Evolutionary conservation across 495 filamentous ascomycete species (phyloP), one percentile per base, ranked within the genome.

Genomic region (Gamarada debralockiae): DNA sequence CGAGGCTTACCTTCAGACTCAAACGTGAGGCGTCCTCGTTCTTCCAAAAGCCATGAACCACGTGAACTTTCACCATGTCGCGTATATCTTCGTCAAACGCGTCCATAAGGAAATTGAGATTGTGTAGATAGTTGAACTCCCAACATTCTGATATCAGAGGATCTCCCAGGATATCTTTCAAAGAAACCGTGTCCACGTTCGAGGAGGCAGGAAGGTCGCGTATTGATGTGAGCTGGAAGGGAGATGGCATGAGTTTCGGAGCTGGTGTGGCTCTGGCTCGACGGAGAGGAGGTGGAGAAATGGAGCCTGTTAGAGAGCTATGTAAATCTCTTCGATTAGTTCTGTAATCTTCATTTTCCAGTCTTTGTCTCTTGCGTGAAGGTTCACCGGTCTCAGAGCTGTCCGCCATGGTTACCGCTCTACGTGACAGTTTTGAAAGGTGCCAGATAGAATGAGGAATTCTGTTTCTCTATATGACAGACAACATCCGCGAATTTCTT

Each of bases 21-120:
- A 84, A 59, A 21, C 80, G 70, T 61, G 79, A 80, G 2, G 66
- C 56, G 61, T 89, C 84, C 20, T 92, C 87, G 51, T 65, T 76
- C 68, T 85, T 89, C 90, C 91, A 96, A 43, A 86, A 92, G 2
- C 91, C 92, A 70, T 96, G 91, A 12, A 96, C 77, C 24, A 96
- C 72, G 57, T 87, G 84, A 8, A 95, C 78, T 43, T 81, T 72
- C 10, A 92, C 80, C 0, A 85, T 54, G 39, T 70, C 59, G 18
- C 78, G 73, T 9, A 85, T 78, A 70, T 93, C 90, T 5, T 73
- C 63, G 53, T 95, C 87, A 56, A 96, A 85, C 9, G 72, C 64
- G 12, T 48, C 41, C 73, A 77, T 72, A 14, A 77, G 68, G 61
- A 90, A 96, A 51, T 89, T 80, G 21, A 95, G 70, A 70, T 95